Conservation (phyloP, 805 yeast genomes). For the Hermanozyma aechmeae region DNA sequence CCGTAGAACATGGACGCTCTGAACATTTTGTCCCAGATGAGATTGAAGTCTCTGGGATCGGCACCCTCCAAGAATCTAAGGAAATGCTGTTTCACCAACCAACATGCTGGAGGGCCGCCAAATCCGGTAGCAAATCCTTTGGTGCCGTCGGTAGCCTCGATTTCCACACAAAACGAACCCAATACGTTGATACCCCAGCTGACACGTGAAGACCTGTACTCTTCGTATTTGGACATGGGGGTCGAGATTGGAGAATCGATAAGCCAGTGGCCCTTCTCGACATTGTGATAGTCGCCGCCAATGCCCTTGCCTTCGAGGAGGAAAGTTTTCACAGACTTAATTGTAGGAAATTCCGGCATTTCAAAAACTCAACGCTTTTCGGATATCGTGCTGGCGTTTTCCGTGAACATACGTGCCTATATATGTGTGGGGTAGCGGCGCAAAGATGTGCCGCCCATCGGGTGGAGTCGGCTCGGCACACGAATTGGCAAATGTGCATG, state of each 20-base stretch:
- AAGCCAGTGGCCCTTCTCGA: slow-evolving; percentile 40
- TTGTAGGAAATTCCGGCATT: slow-evolving; percentile 41
- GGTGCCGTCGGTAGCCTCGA: slow-evolving; percentile 40
- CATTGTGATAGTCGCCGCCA: slow-evolving; percentile 46
- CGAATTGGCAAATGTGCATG: too few relatives aligned
- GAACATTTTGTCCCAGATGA: slow-evolving; percentile 41
- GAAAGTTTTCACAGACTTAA: slow-evolving; percentile 33
- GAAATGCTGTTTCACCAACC: slow-evolving; percentile 39
- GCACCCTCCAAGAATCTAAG: slow-evolving; percentile 35
- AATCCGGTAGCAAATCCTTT: slow-evolving; percentile 44
- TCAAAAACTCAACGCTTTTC: too few relatives aligned
- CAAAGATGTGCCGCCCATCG: too few relatives aligned
- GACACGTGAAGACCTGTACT: slow-evolving; percentile 34
- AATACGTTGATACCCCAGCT: slow-evolving; percentile 44
- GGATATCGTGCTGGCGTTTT: too few relatives aligned
- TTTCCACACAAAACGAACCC: slow-evolving; percentile 41
- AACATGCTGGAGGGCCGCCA: slow-evolving; percentile 43
- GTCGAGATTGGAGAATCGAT: slow-evolving; percentile 37
- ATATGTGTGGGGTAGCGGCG: too few relatives aligned
- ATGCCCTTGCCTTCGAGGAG: slow-evolving; percentile 34
- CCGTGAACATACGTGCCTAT: too few relatives aligned
- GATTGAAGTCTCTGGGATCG: slow-evolving; percentile 38
- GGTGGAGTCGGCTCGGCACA: too few relatives aligned
- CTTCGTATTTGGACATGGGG: slow-evolving; percentile 41
- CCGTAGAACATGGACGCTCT: slow-evolving; percentile 44